Evolutionary conservation across 352 stramenopile genomes (phyloP), one percentile per base, ranked within the genome.

Genomic region (Pythium monospermum): DNA sequence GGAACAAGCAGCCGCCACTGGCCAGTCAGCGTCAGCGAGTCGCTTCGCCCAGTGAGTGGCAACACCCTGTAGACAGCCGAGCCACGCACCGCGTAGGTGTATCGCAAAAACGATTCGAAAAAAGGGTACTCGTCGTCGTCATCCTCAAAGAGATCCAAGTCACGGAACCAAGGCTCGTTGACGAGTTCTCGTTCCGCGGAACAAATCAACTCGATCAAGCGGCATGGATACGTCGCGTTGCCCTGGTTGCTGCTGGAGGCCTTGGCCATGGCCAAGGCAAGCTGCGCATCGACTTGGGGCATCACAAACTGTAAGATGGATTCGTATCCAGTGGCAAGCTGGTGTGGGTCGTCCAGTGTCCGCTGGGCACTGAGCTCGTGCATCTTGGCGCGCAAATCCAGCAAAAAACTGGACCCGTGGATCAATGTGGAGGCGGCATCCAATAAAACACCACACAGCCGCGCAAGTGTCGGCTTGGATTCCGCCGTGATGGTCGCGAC

Each of bases 41-140:
- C 3, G 3, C 23, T 7, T 23, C 31, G 25, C 22, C 22, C 13
- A 36, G 48, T n/a, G 26, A 61, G 16, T 2, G 25, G 13, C 25
- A 52, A 15, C 30, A 22, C 28, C 12, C 16, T 13, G 36, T 38
- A 52, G 22, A 28, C 21, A 2, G 13, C 7, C 0, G 56, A 49
- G 18, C 22, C 44, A 4, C 22, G n/a, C 28, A 64, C 57, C 6
- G 57, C 57, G 5, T 64, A 21, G 43, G 38, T 42, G 44, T 59
- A 64, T 23, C 43, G 25, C 3, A 30, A 36, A 39, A 64, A 53
- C 19, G 52, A 40, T 23, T 54, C 57, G 8, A 58, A 31, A 26
- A 47, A 59, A 31, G 57, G 57, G 28, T 43, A 59, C 30, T 59
- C 57, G 38, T 59, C 49, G 32, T 64, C 26, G 22, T 56, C 51